These are phyloP conservation scores for Syzygium aromaticum DNA, from an alignment of 345 rosid species.

Conservation along the genomic window DNA sequence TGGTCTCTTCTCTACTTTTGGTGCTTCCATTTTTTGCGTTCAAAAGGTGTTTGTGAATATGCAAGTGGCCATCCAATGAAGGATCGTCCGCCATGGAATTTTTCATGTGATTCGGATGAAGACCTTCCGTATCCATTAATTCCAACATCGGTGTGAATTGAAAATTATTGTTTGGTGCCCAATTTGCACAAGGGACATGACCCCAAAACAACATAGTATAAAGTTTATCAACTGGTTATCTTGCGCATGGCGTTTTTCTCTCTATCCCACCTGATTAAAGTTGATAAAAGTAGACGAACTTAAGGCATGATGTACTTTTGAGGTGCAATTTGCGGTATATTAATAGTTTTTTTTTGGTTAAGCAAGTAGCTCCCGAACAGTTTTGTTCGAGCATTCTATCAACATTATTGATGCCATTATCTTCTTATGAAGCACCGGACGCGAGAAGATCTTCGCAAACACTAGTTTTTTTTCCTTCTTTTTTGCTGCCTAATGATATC, in stretches of 20 bases:
- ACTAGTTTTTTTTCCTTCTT: not conserved
- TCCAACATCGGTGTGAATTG: not conserved
- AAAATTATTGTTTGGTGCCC: not conserved
- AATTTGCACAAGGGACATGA: not conserved
- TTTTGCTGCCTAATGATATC: not conserved
- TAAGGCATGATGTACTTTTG: not conserved
- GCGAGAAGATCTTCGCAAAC: not conserved
- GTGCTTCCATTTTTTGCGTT: not conserved
- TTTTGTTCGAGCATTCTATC: not conserved
- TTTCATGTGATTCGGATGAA: not conserved
- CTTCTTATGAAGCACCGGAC: not conserved
- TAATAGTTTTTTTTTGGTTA: not conserved
- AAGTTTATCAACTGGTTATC: not conserved
- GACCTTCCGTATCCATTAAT: not conserved
- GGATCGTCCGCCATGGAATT: not conserved
- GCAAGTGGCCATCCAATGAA: not conserved
- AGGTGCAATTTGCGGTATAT: not conserved
- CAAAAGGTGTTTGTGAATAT: not conserved
- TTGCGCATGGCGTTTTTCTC: not conserved
- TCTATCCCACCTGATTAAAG: not conserved
- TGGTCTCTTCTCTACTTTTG: not conserved
- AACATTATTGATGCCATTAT: not conserved
- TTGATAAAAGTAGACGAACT: not conserved
- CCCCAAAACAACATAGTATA: not conserved
- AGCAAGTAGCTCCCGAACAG: not conserved